phyloP scores from a whole-genome alignment of 257 asterid species.

The Solanum corneliomulleri region DNA sequence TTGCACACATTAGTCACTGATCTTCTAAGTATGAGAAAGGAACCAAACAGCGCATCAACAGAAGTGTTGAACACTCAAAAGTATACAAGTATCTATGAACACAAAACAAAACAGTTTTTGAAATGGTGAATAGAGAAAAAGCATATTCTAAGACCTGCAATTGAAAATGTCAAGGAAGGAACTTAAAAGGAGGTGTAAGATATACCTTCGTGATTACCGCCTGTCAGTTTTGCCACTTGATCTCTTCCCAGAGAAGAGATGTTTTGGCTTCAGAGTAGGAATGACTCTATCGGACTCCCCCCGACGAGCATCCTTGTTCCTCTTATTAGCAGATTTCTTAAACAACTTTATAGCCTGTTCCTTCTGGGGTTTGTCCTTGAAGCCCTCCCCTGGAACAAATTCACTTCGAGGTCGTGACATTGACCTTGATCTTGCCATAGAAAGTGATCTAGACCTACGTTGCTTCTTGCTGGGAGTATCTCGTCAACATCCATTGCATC shows the following conservation, averaged over 20 bases:
- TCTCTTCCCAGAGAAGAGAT: slow-evolving; percentile 84
- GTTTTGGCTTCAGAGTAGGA: slow-evolving; percentile 73
- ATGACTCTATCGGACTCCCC: slow-evolving; percentile 93
- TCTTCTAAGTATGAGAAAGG: not conserved
- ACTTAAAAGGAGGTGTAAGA: not conserved
- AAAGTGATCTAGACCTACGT: slow-evolving; percentile 13
- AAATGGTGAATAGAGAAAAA: not conserved
- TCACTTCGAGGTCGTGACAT: slow-evolving; percentile 62
- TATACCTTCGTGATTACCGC: slow-evolving; percentile 52
- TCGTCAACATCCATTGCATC: slow-evolving; percentile 70
- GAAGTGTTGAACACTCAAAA: not conserved
- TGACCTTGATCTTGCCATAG: slow-evolving; percentile 34
- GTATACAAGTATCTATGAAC: not conserved
- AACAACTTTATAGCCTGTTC: slow-evolving; percentile 56
- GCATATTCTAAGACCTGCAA: not conserved
- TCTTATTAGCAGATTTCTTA: slow-evolving; percentile 38
- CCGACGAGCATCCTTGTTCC: slow-evolving; percentile 75
- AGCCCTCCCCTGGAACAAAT: slow-evolving; percentile 79
- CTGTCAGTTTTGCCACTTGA: slow-evolving; percentile 71
- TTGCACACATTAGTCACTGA: not conserved
- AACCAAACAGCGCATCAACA: not conserved
- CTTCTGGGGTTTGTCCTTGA: slow-evolving; percentile 67
- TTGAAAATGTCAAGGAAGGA: not conserved
- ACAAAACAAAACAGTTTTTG: not conserved
- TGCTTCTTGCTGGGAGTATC: slow-evolving; percentile 57